Base-by-base conservation (phyloP, 805 yeast species). In the Kazachstania bromeliacearum region DNA sequence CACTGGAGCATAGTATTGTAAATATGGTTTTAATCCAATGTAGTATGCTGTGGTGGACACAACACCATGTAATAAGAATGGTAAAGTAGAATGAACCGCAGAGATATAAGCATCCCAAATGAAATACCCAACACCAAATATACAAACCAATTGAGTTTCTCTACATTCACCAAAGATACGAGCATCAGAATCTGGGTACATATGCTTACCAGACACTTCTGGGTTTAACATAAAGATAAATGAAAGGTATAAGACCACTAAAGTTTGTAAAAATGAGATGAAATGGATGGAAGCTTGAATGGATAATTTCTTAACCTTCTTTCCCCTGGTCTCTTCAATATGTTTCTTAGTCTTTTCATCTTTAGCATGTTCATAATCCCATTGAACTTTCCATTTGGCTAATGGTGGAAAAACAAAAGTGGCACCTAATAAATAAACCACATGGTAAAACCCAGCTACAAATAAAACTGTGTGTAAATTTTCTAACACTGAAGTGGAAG, bases 51-150 rank as follows among this genome's bases (percentile, higher is more conserved):
- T 65, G 40, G 84, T 62, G 0, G 95, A 88, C 2, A 85, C 80
- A 29, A 76, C 52, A 0, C 89, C 96, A 53, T 46, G 85, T 62
- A 61, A 73, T 79, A 41, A 83, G 77, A 37, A 72, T 31, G 30
- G 95, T 85, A 64, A 77, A 73, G 55, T 62, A 42, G 69, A 72
- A 60, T 82, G 70, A 32, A 59, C 59, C 4, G 71, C 16, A 44
- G 95, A 84, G 44, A 82, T 77, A 37, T 65, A 56, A 29, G 76
- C 49, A 58, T 87, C 96, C 96, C 96, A 87, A 14, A 80, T 44
- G 53, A 87, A 87, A 61, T 87, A 87, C 3, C 95, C 96, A 13
- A 67, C 51, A 4, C 92, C 79, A 38, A 50, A 53, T 9, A 59
- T 42, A 29, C 60, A 51, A 17, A 58, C 49, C 8, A 47, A 44